These are phyloP conservation scores for Pharnaceum exiguum DNA, from an alignment of 148 eudicot species.

Conservation along the genomic window DNA sequence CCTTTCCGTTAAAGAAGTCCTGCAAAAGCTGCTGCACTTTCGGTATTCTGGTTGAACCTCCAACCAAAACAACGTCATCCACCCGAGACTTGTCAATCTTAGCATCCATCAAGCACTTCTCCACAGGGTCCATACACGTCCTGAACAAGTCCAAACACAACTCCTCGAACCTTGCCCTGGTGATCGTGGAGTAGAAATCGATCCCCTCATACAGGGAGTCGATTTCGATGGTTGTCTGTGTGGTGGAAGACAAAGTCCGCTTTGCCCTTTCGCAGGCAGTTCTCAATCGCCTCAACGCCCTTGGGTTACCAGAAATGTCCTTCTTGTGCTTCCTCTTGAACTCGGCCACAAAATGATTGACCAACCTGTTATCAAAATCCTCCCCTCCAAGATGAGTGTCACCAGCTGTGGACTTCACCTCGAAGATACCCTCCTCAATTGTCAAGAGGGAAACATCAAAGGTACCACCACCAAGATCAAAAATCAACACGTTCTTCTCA, in stretches of 20 bases:
- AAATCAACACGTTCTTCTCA: conserved; percentile 19
- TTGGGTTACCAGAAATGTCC: conserved; percentile 9
- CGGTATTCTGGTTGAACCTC: conserved; percentile 18
- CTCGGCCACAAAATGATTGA: conserved; percentile 19
- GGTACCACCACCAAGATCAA: conserved; percentile 19
- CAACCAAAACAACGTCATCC: conserved; percentile 13
- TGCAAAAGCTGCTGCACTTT: conserved; percentile 19
- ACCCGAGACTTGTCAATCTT: conserved; percentile 11
- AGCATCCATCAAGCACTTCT: conserved; percentile 16
- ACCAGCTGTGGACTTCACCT: conserved; percentile 20
- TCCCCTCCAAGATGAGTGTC: conserved; percentile 23
- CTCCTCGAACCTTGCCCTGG: conserved; percentile 20
- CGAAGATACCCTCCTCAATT: conserved; percentile 19
- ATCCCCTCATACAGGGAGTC: conserved; percentile 20
- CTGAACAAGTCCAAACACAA: conserved; percentile 21
- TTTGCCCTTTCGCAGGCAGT: conserved; percentile 20
- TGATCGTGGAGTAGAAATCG: conserved; percentile 18
- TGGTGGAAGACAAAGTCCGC: conserved; percentile 16
- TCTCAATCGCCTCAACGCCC: conserved; percentile 15
- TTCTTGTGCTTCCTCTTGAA: conserved; percentile 21
- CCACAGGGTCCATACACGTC: conserved; percentile 24
- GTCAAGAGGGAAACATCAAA: conserved; percentile 17
- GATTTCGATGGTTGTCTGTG: conserved; percentile 19
- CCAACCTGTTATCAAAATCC: conserved; percentile 13
- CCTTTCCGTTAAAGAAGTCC: conserved; percentile 21